Evolutionary conservation across 441 rosid species (phyloP).

Genomic region (Breynia disticha): DNA sequence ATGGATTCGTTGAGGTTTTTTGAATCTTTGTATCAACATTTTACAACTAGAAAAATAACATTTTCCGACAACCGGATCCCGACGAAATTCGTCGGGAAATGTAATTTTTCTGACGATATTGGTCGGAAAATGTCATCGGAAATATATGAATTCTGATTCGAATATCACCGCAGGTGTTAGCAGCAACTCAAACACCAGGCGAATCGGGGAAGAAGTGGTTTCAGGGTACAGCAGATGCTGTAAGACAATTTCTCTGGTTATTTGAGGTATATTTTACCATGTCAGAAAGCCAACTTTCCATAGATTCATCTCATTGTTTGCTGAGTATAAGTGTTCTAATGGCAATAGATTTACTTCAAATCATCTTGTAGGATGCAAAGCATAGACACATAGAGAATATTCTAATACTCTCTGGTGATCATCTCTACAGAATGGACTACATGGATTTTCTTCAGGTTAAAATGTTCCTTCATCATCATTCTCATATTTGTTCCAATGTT

Average conservation of each 20-base stretch:
- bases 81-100: too few relatives aligned
- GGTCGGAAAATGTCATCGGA: too few relatives aligned
- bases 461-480: conserved; percentile 2
- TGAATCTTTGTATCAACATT: background rate
- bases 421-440: conserved; percentile 81
- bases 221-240: conserved; percentile 95
- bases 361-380: conserved; percentile 48
- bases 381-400: conserved; percentile 66
- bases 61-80: too few relatives aligned
- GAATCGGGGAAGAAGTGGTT: conserved; percentile 84
- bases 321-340: background rate
- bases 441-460: conserved; percentile 74
- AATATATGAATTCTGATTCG: conserved; percentile 2
- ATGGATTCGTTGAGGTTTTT: conserved; percentile 77
- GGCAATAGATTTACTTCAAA: background rate
- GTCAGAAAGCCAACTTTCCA: background rate
- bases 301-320: background rate
- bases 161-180: conserved; percentile 41
- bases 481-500: background rate
- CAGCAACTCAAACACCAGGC: conserved; percentile 89
- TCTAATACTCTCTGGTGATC: conserved; percentile 79
- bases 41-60: background rate
- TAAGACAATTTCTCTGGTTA: conserved; percentile 75
- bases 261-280: conserved; percentile 38
- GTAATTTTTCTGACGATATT: too few relatives aligned